Conservation (phyloP, 352 stramenopile genomes). For the Pythium apleroticum region DNA sequence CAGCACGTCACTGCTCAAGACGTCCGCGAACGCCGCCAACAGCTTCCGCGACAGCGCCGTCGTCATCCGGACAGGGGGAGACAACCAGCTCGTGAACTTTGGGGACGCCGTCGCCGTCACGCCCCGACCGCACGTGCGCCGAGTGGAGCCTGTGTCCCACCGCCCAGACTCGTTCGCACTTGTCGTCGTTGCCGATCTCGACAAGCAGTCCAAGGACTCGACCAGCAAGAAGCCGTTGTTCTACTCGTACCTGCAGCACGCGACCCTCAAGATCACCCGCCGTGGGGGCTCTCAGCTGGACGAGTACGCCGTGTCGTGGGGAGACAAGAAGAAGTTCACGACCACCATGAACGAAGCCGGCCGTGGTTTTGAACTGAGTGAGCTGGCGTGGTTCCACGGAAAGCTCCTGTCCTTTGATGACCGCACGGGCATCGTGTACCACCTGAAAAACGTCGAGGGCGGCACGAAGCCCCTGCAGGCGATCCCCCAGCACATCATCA, state of each 20-base stretch:
- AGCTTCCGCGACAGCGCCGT: conserved; percentile 19
- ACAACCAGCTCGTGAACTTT: conserved; percentile 26
- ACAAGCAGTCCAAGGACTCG: conserved; percentile 91
- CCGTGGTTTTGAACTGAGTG: conserved; percentile 95
- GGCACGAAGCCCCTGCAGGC: conserved; percentile 72
- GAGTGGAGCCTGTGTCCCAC: conserved; percentile 6
- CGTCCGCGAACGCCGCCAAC: conserved; percentile 9
- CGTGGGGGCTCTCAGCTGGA: conserved; percentile 32
- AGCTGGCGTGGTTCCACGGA: conserved; percentile 88
- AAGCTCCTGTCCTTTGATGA: conserved; percentile 97
- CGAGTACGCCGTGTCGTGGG: conserved; percentile 66
- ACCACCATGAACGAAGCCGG: conserved; percentile 93
- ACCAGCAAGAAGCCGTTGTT: conserved; percentile 90
- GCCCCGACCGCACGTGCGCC: conserved; percentile 12
- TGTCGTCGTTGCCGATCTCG: conserved; percentile 95
- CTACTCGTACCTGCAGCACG: conserved; percentile 90
- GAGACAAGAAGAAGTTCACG: conserved; percentile 71
- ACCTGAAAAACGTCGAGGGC: conserved; percentile 90
- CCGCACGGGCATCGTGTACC: conserved; percentile 98
- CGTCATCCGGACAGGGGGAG: conserved; percentile 15
- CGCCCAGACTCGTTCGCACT: conserved; percentile 78
- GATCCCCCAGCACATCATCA: conserved; percentile 95
- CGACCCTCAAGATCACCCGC: conserved; percentile 74
- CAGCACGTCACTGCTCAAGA: conserved; percentile 36
- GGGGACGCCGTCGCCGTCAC: conserved; percentile 15